Evolutionary conservation across 2,329 filamentous ascomycete species (phyloP), one percentile per base, ranked within the genome.

Genomic region (Nothophoma quercina): DNA sequence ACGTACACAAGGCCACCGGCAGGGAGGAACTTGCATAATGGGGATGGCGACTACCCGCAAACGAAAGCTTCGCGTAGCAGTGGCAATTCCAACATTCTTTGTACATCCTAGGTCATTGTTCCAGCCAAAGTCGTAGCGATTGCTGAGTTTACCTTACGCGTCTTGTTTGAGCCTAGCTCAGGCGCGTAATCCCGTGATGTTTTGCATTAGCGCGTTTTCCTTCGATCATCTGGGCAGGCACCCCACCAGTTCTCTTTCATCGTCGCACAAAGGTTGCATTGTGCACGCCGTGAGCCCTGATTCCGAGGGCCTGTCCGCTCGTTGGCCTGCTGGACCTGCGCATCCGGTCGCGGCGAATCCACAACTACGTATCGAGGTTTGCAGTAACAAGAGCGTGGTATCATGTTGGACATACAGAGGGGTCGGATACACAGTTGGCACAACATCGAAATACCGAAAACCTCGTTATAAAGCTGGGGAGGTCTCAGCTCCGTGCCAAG

Each of bases 181-280:
- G 22, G 12, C 61, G 58, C 65, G 63, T 35, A 33, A 46, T 61
- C 68, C 60, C 59, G 58, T 70, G 67, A 70, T 60, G 36, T 53
- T 50, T 56, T 53, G 58, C 56, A 62, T 60, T 69, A 69, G 69
- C 66, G 63, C 52, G 59, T 42, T 44, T 35, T 53, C 10, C 25
- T 47, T 19, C 29, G 35, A 42, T 9, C 26, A 44, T 39, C 53
- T 51, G 43, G 51, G 55, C 52, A 50, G 42, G 28, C 45, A 43
- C 57, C 56, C 49, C 48, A 44, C 56, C 35, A 49, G n/a, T 41
- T 16, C 26, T 47, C 49, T 52, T 58, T 49, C 42, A 53, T n/a
- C 23, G 10, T 22, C 36, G 22, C 39, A 25, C 36, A 42, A 30
- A 51, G 39, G 6, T 3, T 26, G 18, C 19, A 28, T 18, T 25